Evolutionary conservation across 805 yeast species (phyloP).

Genomic region (Kazachstania kunashirensis): DNA sequence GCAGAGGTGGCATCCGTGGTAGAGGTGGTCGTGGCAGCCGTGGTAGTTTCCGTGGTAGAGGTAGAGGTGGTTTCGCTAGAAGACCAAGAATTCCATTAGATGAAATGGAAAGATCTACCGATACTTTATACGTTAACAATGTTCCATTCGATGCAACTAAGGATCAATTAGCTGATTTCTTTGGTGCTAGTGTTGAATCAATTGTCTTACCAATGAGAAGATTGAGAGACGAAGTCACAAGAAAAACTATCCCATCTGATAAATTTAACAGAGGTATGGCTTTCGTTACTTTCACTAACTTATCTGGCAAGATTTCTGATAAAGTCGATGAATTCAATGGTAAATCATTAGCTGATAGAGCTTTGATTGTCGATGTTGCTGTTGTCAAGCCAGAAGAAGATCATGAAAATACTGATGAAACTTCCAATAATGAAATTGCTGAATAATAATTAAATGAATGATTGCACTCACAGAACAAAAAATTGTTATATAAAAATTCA

Average conservation of each 20-base stretch:
- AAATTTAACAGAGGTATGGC: slow-evolving; percentile 46
- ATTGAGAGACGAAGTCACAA: slow-evolving; percentile 23
- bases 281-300: slow-evolving; percentile 42
- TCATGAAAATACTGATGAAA: slow-evolving; percentile 1
- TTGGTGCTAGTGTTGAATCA: slow-evolving; percentile 38
- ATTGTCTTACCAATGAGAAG: slow-evolving; percentile 45
- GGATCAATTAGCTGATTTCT: slow-evolving; percentile 43
- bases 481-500: no score
- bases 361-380: slow-evolving; percentile 61
- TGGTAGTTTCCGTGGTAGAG: slow-evolving; percentile 8
- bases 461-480: no score
- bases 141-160: slow-evolving; percentile 54
- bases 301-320: slow-evolving; percentile 26
- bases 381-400: slow-evolving; percentile 31
- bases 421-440: not conserved
- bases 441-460: no score
- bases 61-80: slow-evolving; percentile 15
- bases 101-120: slow-evolving; percentile 32
- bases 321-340: slow-evolving; percentile 67
- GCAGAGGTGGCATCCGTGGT: slow-evolving; percentile 10
- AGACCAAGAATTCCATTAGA: slow-evolving; percentile 31
- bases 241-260: slow-evolving; percentile 31
- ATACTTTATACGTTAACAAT: slow-evolving; percentile 55
- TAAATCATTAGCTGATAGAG: slow-evolving; percentile 53
- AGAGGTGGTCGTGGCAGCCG: slow-evolving; percentile 15